Percentiles rank a stretch among this genome's conserved stretches.
These are phyloP conservation scores for Crithidia thermophila DNA, from an alignment of 208 protist species.

Conservation along the genomic window DNA sequence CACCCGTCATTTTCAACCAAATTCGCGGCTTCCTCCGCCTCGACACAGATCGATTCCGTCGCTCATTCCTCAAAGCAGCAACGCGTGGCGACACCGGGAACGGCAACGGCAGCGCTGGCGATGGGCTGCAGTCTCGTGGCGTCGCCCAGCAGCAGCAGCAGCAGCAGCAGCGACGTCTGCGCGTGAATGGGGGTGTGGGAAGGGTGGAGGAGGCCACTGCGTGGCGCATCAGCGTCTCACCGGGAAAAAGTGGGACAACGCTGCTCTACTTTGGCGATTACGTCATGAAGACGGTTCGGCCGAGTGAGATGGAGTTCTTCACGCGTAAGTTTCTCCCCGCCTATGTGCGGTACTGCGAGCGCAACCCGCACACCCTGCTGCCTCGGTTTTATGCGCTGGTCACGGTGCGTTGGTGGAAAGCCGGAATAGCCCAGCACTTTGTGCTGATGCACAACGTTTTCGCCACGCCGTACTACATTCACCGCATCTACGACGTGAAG, in stretches of 20 bases:
- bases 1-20: slow-evolving; percentile 81
- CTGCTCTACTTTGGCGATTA: slow-evolving; percentile 91
- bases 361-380: slow-evolving; percentile 86
- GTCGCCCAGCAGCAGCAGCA: slow-evolving; percentile 6
- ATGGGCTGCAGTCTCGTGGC: neutral
- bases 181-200: neutral
- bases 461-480: slow-evolving; percentile 84
- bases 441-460: slow-evolving; percentile 96
- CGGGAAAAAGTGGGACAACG: slow-evolving; percentile 86
- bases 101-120: neutral
- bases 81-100: neutral
- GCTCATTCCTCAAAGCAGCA: slow-evolving; percentile 7
- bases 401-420: slow-evolving; percentile 66
- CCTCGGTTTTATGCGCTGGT: slow-evolving; percentile 85
- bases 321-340: slow-evolving; percentile 58
- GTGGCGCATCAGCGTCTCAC: slow-evolving; percentile 77
- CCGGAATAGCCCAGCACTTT: slow-evolving; percentile 60
- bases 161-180: slow-evolving; percentile 12
- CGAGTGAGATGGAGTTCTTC: slow-evolving; percentile 80
- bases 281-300: slow-evolving; percentile 89
- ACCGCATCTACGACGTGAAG: slow-evolving; percentile 93
- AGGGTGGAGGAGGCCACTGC: slow-evolving; percentile 35
- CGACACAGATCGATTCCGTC: slow-evolving; percentile 56
- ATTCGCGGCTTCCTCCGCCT: slow-evolving; percentile 72
- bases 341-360: slow-evolving; percentile 83